phyloP scores from a whole-genome alignment of 352 stramenopile genomes.

The Peronosclerospora sorghi region DNA sequence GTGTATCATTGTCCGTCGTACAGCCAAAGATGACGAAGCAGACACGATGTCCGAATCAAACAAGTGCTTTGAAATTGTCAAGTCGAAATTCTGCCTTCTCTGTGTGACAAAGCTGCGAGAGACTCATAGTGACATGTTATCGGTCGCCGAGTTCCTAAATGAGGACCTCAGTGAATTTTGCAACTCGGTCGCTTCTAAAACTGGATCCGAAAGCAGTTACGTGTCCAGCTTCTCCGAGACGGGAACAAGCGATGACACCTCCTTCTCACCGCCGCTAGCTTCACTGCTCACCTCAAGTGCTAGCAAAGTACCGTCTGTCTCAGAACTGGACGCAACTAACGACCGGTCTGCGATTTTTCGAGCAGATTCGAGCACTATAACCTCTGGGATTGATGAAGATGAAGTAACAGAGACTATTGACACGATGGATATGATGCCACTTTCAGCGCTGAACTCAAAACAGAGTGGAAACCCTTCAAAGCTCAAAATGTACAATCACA shows the following conservation, averaged over 20 bases:
- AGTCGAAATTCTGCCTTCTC: slow-evolving; percentile 60
- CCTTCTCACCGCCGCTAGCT: slow-evolving; percentile 11
- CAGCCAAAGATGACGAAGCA: slow-evolving; percentile 20
- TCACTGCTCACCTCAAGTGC: slow-evolving; percentile 11
- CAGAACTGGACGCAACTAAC: slow-evolving; percentile 25
- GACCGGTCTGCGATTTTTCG: slow-evolving; percentile 19
- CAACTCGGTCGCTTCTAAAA: slow-evolving; percentile 30
- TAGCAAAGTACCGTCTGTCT: slow-evolving; percentile 27
- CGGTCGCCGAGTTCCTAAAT: slow-evolving; percentile 13
- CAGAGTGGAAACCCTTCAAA: neutral
- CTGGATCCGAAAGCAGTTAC: slow-evolving; percentile 34
- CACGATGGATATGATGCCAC: slow-evolving; percentile 35
- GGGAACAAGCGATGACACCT: slow-evolving; percentile 12
- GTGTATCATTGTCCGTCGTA: slow-evolving; percentile 46
- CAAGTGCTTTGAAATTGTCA: slow-evolving; percentile 42
- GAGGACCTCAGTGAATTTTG: slow-evolving; percentile 12
- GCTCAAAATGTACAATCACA: slow-evolving; percentile 6
- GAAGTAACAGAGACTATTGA: slow-evolving; percentile 38
- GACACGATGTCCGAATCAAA: slow-evolving; percentile 4
- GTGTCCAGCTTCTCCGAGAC: slow-evolving; percentile 27
- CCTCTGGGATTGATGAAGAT: slow-evolving; percentile 8
- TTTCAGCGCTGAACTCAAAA: slow-evolving; percentile 6
- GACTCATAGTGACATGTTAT: slow-evolving; percentile 13
- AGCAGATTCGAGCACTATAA: slow-evolving; percentile 13
- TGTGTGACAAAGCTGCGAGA: slow-evolving; percentile 54